Conservation (phyloP, 768 basidiomycete genomes). For the Multifurca ochricompacta region DNA sequence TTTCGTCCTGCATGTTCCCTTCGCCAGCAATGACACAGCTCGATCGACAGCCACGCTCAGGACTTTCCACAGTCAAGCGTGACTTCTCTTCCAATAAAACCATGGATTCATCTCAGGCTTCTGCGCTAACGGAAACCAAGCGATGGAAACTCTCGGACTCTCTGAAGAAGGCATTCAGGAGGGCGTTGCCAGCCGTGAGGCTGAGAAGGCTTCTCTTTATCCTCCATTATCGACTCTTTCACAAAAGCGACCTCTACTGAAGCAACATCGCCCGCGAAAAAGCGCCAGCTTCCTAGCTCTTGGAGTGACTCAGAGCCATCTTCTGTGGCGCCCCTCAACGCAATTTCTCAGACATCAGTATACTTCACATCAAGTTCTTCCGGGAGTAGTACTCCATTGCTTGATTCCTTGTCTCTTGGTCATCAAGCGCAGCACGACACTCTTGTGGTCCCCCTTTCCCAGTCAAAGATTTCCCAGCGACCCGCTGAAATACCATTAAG, state of each 20-base stretch:
- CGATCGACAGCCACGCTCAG: slow-evolving; percentile 37
- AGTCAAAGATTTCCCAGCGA: slow-evolving; percentile 21
- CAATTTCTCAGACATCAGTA: neutral
- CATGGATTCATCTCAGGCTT: slow-evolving; percentile 23
- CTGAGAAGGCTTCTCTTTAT: neutral
- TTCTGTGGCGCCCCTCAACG: neutral
- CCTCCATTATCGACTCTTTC: slow-evolving; percentile 18
- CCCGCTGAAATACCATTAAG: slow-evolving; percentile 56
- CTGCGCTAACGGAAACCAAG: slow-evolving; percentile 39
- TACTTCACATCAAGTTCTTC: neutral
- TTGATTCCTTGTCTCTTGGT: slow-evolving; percentile 12
- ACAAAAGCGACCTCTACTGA: slow-evolving; percentile 21
- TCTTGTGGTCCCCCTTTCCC: slow-evolving; percentile 25
- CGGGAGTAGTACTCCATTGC: neutral
- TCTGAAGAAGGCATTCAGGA: slow-evolving; percentile 18
- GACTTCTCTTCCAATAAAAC: slow-evolving; percentile 46
- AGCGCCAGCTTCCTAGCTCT: slow-evolving; percentile 17
- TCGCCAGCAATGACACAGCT: neutral
- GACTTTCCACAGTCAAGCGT: slow-evolving; percentile 51
- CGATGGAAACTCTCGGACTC: slow-evolving; percentile 20
- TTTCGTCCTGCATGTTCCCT: neutral
- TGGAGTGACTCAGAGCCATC: slow-evolving; percentile 6
- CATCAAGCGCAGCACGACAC: slow-evolving; percentile 13
- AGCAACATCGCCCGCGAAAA: slow-evolving; percentile 1
- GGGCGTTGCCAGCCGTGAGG: slow-evolving; percentile 18